Base-by-base conservation (phyloP, 805 yeast species). In the Ogataea trehalophila region DNA sequence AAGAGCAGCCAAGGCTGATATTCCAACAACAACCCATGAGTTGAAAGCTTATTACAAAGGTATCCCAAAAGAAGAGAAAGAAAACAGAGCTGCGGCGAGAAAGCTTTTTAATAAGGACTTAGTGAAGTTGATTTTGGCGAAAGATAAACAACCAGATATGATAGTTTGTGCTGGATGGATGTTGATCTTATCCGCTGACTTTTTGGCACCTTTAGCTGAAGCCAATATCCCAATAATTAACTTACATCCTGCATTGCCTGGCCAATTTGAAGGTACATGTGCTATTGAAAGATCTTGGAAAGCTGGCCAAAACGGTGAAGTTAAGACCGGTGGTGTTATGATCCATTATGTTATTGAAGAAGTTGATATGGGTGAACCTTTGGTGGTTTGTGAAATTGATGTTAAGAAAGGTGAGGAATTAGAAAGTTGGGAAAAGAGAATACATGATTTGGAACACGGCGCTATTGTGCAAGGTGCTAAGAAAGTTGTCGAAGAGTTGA, bases 131-230 rank as follows among this genome's bases (percentile, higher is more conserved):
- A 79, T 94, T 20, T 63, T 87, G 22, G 52, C 58, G 1, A 74
- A 79, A 45, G 26, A 41, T 31, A 56, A 65, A 33, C 75, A 75
- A 54, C 98, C 98, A 5, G 87, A 87, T 55, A 73, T 94, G 53
- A 82, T 94, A 37, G 97, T 94, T 6, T 94, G 99, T 69, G 99
- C 99, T 5, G 99, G 99, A 2, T 94, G 99, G 99, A 84, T 94
- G 91, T 76, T 94, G 44, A 94, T 94, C 49, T 73, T 94, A 50
- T 86, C 97, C 1, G 82, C 88, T 4, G 73, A 79, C 18, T 90
- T 89, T 55, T 72, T 94, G 50, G 68, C 71, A 37, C 90, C 91
- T 3, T 66, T 91, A 33, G 79, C 73, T 43, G 64, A 75, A 2
- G 79, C 75, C 3, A 71, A 75, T 1, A 76, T 90, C 29, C 87